These are phyloP conservation scores for Cenchrus purpureus DNA, from an alignment of 176 grass and related monocot genomes.

Conservation along the genomic window DNA sequence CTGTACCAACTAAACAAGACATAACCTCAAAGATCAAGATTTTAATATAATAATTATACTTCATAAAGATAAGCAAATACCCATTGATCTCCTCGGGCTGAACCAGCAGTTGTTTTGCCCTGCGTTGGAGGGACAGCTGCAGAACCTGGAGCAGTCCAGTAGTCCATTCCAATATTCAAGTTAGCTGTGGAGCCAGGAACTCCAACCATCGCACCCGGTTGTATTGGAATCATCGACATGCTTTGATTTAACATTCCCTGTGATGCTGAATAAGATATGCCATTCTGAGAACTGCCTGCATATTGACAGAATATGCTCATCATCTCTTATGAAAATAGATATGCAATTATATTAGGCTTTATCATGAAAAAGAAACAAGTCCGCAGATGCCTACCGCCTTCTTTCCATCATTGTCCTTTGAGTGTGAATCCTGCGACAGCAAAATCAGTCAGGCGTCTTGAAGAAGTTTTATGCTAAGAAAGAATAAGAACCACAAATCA, in stretches of 20 bases:
- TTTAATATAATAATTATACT: slow-evolving; percentile 9
- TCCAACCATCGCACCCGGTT: slow-evolving; percentile 57
- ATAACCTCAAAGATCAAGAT: slow-evolving; percentile 26
- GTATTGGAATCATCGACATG: slow-evolving; percentile 63
- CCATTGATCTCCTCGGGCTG: slow-evolving; percentile 62
- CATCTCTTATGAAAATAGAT: slow-evolving; percentile 39
- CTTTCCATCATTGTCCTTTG: slow-evolving; percentile 66
- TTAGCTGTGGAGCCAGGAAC: slow-evolving; percentile 72
- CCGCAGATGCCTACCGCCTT: slow-evolving; percentile 54
- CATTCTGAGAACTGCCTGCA: slow-evolving; percentile 67
- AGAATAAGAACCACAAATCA: slow-evolving; percentile 1
- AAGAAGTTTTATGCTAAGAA: slow-evolving; percentile 15
- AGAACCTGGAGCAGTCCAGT: slow-evolving; percentile 70
- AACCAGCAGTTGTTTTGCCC: slow-evolving; percentile 47
- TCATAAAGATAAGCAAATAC: slow-evolving; percentile 34
- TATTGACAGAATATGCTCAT: slow-evolving; percentile 33
- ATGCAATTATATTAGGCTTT: slow-evolving; percentile 20
- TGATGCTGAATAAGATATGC: slow-evolving; percentile 46
- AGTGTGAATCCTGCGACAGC: slow-evolving; percentile 54
- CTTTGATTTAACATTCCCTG: slow-evolving; percentile 59
- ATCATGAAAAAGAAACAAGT: slow-evolving; percentile 28
- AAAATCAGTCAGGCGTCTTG: slow-evolving; percentile 31
- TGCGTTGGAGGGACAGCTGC: slow-evolving; percentile 55
- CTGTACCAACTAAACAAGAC: neutral
- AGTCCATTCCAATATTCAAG: slow-evolving; percentile 86